Percentiles rank a stretch among this genome's conserved stretches.
These are phyloP conservation scores for Penicillium manginii DNA, from an alignment of 495 filamentous ascomycete species.

Conservation along the genomic window DNA sequence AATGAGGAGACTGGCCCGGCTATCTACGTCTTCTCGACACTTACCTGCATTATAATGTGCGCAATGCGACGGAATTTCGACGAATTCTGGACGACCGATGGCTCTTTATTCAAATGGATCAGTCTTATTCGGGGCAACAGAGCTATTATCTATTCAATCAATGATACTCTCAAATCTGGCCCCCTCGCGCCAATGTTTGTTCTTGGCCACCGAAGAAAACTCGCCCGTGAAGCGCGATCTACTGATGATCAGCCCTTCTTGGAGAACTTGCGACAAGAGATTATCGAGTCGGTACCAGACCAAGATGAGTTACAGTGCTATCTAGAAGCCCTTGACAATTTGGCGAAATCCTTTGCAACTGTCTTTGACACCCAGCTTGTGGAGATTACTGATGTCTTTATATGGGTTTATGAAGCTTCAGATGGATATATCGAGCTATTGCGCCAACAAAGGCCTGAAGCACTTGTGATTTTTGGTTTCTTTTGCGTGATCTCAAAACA, in stretches of 20 bases:
- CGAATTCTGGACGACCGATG: constrained; percentile 38
- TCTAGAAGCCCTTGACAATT: constrained; percentile 12
- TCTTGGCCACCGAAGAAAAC: constrained; percentile 7
- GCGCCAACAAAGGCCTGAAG: constrained; percentile 34
- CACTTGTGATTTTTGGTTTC: constrained; percentile 43
- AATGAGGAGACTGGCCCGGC: constrained; percentile 37
- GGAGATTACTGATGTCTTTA: constrained; percentile 34
- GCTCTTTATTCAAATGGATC: constrained; percentile 27
- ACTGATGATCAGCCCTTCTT: constrained; percentile 8
- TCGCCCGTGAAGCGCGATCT: constrained; percentile 12
- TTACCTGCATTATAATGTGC: constrained; percentile 41
- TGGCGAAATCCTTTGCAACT: constrained; percentile 21
- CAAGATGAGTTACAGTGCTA: constrained; percentile 12
- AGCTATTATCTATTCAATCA: constrained; percentile 9
- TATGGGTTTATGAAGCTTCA: constrained; percentile 41
- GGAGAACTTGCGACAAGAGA: constrained; percentile 14
- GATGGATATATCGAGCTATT: constrained; percentile 37
- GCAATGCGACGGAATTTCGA: constrained; percentile 35
- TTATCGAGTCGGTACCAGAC: constrained; percentile 13
- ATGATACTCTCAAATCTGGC: constrained; percentile 6
- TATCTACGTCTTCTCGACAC: constrained; percentile 43
- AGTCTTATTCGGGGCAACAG: constrained; percentile 11
- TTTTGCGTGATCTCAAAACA: constrained; percentile 42
- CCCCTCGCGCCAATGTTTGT: constrained; percentile 16
- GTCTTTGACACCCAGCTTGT: constrained; percentile 3